A percentile compares a stretch with the other conserved stretches of the same genome.
Evolutionary conservation across 345 rosid genomes (phyloP).

Genomic region (Linum trigynum): DNA sequence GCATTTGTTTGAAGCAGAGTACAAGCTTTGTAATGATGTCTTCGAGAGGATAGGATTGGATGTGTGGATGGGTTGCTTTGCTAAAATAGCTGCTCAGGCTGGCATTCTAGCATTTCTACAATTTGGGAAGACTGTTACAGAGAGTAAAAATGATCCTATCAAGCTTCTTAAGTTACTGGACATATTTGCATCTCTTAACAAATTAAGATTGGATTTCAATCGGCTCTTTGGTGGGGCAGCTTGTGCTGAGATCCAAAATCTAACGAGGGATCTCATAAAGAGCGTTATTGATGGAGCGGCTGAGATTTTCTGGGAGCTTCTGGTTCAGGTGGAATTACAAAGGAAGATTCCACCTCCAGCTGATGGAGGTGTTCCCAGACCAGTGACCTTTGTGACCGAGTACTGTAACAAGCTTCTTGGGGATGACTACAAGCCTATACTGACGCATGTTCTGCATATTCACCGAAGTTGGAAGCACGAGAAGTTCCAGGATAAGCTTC

Average conservation of each 20-base stretch:
- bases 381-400: no score
- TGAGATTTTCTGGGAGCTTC: no score
- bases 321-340: no score
- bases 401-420: no score
- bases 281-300: no score
- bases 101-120: neutral
- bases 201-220: neutral
- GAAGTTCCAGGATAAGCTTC: constrained; percentile 75
- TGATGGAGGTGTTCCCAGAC: no score
- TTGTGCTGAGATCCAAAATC: constrained; percentile 8
- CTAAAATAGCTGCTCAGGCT: neutral
- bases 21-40: constrained; percentile 1
- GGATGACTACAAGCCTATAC: constrained; percentile 27
- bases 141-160: constrained; percentile 10
- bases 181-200: constrained; percentile 1
- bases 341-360: no score
- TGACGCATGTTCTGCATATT: constrained; percentile 60
- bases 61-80: constrained; percentile 5
- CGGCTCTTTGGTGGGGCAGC: constrained; percentile 1
- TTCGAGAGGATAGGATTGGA: neutral
- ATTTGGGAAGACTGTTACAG: constrained; percentile 34
- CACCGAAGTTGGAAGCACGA: constrained; percentile 93
- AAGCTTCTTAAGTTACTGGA: neutral
- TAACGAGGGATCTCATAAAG: no score
- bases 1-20: constrained; percentile 51